phyloP scores from a whole-genome alignment of 164 flowering plant genomes.

The Santalum album region DNA sequence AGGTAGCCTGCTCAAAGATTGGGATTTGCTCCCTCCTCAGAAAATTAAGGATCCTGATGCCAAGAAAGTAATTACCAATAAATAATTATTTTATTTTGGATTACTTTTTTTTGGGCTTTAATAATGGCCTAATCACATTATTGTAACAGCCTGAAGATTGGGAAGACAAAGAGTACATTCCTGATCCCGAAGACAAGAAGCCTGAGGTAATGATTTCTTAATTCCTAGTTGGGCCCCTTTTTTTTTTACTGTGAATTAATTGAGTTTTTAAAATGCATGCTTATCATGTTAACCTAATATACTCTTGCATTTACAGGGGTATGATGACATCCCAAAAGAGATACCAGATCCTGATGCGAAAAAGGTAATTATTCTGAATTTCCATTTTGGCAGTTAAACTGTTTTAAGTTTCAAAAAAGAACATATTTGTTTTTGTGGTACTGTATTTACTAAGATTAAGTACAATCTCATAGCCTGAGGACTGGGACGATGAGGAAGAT shows the following conservation, averaged over 20 bases:
- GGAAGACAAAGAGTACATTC: slow-evolving; percentile 89
- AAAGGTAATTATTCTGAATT: slow-evolving; percentile 42
- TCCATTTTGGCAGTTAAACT: too few relatives aligned
- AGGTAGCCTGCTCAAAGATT: slow-evolving; percentile 74
- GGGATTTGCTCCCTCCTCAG: slow-evolving; percentile 89
- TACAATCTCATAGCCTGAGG: slow-evolving; percentile 58
- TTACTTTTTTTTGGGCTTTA: not conserved
- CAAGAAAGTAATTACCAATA: slow-evolving; percentile 45
- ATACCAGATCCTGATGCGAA: slow-evolving; percentile 75
- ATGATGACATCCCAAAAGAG: slow-evolving; percentile 89
- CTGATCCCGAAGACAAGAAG: slow-evolving; percentile 85
- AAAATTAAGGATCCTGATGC: slow-evolving; percentile 93
- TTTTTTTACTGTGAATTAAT: too few relatives aligned
- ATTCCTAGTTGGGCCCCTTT: too few relatives aligned
- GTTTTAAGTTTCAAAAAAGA: too few relatives aligned
- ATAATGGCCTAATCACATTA: not conserved
- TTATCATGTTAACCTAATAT: not conserved
- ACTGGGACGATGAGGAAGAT: slow-evolving; percentile 99
- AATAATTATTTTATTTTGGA: not conserved
- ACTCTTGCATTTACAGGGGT: slow-evolving; percentile 35
- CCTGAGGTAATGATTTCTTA: too few relatives aligned
- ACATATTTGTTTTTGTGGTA: not conserved
- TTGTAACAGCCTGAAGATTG: slow-evolving; percentile 84
- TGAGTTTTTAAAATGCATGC: too few relatives aligned
- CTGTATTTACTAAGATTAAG: slow-evolving; percentile 2